phyloP scores from a whole-genome alignment of 176 grass and related monocot species.

The Puccinellia tenuiflora region DNA sequence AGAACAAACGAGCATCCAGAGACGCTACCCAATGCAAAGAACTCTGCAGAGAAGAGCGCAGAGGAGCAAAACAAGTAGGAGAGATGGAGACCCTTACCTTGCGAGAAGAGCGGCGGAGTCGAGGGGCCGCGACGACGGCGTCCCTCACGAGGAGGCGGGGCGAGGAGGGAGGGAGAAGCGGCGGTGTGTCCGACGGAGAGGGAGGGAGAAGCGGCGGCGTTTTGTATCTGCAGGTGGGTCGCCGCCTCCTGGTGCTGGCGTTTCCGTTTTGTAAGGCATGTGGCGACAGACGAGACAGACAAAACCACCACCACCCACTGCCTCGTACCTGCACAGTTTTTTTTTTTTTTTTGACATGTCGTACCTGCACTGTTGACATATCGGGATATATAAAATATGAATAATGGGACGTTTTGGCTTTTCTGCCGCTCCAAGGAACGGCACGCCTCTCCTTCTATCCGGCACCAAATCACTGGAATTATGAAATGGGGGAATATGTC shows the following conservation, averaged over 20 bases:
- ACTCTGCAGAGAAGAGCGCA: no score
- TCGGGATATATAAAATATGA: background rate
- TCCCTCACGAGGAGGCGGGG: background rate
- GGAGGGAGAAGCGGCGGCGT: background rate
- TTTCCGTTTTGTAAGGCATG: slow-evolving; percentile 1
- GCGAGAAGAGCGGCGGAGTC: background rate
- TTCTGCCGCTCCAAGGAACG: background rate
- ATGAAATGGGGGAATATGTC: background rate
- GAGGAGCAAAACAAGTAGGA: background rate
- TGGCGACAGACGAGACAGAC: background rate
- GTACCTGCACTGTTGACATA: slow-evolving; percentile 3
- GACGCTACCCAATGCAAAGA: background rate
- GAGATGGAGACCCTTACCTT: background rate
- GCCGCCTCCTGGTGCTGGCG: background rate
- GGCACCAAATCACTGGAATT: background rate
- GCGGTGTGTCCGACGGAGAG: background rate
- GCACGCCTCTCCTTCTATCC: background rate
- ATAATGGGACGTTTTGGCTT: background rate
- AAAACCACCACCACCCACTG: background rate
- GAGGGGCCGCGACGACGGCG: background rate
- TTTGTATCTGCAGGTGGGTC: background rate
- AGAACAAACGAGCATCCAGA: no score
- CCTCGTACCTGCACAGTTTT: slow-evolving; percentile 3
- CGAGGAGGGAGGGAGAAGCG: background rate
- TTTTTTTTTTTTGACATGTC: no score